Evolutionary conservation across 352 stramenopile genomes (phyloP), one percentile per base, ranked within the genome.

Genomic region (Phytophthora sp.): DNA sequence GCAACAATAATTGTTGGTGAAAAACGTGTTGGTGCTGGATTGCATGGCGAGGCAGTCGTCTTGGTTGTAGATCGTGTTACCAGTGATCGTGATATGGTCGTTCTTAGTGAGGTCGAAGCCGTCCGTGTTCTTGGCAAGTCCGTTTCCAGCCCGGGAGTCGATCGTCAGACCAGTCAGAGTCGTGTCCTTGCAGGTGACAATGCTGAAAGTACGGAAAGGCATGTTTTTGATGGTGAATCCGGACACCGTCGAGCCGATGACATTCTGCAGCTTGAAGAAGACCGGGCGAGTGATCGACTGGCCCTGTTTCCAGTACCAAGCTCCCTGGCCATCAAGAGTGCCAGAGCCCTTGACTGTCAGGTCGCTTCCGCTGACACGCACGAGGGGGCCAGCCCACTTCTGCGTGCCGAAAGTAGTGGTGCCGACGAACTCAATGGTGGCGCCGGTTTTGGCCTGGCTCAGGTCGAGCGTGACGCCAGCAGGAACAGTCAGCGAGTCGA

Each of bases 241-340:
- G 18, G 43, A 61, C 13, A 80, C 15, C 11, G 31, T 72, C 3
- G 72, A 80, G 41, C 20, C 20, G 8, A 50, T 57, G 53, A 66
- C 58, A 5, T 23, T 42, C 5, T 43, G 32, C 8, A 66, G 12
- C 1, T 27, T 17, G 17, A 66, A 58, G 58, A 66, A 66, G 12
- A 67, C 58, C 8, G 58, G 58, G 13, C 58, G 55, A 5, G 46
- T 73, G 48, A 76, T 55, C 13, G 49, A 69, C 32, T 62, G 18
- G 20, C 54, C 63, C 32, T 79, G 62, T 21, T 69, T 63, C 71
- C 70, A 79, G 66, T 79, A 76, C 66, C 60, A 74, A 15, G 17
- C 24, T 5, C 71, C 66, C 30, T 79, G 62, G 27, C 71, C 71
- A 12, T 79, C 71, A 3, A 79, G 52, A 0, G 54, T 70, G 10